Base-by-base conservation (phyloP, 169 alveolate genomes). In the Fabrea salina region DNA sequence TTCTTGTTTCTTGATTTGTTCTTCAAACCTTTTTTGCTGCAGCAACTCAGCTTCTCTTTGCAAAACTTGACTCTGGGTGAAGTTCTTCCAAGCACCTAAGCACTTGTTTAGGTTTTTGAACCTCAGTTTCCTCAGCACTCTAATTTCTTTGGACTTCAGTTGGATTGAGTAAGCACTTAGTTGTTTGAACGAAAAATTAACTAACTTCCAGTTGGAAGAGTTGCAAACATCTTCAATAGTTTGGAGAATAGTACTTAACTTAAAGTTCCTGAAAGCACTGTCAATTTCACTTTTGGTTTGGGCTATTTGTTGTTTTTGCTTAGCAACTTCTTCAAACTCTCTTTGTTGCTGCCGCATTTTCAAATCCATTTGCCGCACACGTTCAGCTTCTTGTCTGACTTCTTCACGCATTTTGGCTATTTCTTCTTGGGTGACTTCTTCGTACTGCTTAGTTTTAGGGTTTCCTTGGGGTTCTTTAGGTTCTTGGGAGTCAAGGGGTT, bases 261-360 rank as follows among this genome's bases (percentile, higher is more conserved):
- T 27, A 4, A 33, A 35, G 8, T 27, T 51, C n/a, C 11, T 7
- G 13, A 61, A 37, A 33, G 11, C 49, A 2, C 49, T 61, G 32
- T 61, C 41, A 8, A n/a, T 61, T 61, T 37, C 39, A 33, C 39
- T 51, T 30, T n/a, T 61, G 16, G 32, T 51, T 13, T 30, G 11
- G 1, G 27, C 32, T 27, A 61, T 35, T 8, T n/a, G 32, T 37
- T 61, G 41, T 37, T 61, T 27, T 13, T 61, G 43, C 25, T 1
- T 37, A 2, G 74, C 74, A 22, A 61, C 49, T 61, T 37, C 39
- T 61, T 61, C 74, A n/a, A n/a, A n/a, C n/a, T n/a, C n/a, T n/a
- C n/a, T n/a, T 37, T 16, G 32, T 30, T 61, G 54, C 50, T 61
- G 51, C 2, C n/a, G 25, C 7, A 13, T 51, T 1, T 27, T 27